Percentiles rank a stretch among this genome's conserved stretches.
phyloP scores from a whole-genome alignment of 1,284 basidiomycete genomes.

The Inonotus hispidus region DNA sequence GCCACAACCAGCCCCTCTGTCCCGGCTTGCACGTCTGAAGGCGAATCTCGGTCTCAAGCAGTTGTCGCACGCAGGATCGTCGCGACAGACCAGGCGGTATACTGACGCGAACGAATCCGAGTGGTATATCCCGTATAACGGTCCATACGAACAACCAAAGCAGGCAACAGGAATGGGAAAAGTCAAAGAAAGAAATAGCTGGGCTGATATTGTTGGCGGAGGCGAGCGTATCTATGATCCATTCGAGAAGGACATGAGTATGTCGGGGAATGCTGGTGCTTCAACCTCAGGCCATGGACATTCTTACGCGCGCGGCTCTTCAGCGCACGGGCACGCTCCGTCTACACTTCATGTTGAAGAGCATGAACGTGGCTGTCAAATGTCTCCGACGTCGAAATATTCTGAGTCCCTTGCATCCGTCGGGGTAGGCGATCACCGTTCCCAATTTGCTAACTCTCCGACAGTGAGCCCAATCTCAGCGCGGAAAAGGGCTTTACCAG shows the following conservation, averaged over 20 bases:
- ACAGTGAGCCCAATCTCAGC: constrained; percentile 3
- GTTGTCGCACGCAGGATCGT: neutral
- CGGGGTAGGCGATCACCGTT: neutral
- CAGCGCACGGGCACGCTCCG: neutral
- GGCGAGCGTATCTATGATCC: constrained; percentile 3
- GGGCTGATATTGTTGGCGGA: constrained; percentile 6
- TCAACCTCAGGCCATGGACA: constrained; percentile 8
- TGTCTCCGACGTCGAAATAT: constrained; percentile 10
- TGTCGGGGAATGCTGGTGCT: constrained; percentile 2
- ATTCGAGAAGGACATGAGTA: constrained; percentile 1
- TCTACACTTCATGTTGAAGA: constrained; percentile 2
- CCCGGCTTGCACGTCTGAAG: constrained; percentile 13
- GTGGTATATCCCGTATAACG: constrained; percentile 62
- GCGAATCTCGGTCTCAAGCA: constrained; percentile 12
- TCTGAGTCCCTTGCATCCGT: constrained; percentile 5
- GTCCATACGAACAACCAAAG: constrained; percentile 45
- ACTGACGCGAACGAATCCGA: constrained; percentile 36
- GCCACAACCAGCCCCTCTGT: constrained; percentile 11
- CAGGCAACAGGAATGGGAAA: constrained; percentile 43
- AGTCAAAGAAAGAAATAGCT: constrained; percentile 26
- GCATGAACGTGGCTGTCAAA: constrained; percentile 1
- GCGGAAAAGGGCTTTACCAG: neutral
- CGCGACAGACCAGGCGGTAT: constrained; percentile 8
- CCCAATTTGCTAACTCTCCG: constrained; percentile 1
- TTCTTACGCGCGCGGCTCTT: neutral